phyloP scores from a whole-genome alignment of 2,329 filamentous ascomycete genomes.

The Penicillium sp. region DNA sequence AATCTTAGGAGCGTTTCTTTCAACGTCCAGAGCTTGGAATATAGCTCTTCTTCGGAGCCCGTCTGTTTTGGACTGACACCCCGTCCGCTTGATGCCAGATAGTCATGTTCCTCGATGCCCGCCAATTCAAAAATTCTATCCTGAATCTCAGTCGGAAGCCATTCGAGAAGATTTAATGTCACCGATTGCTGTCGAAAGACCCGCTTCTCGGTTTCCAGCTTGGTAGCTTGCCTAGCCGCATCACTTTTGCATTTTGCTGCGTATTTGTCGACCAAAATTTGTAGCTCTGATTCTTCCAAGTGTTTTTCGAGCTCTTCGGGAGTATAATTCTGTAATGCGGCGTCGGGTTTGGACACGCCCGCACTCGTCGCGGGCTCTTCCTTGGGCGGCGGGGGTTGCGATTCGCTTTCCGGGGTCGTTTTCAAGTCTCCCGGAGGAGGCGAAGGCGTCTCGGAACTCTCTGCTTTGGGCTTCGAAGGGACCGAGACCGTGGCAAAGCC shows the following conservation, averaged over 20 bases:
- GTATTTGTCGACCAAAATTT: constrained; percentile 79
- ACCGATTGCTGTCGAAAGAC: constrained; percentile 74
- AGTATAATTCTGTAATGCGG: constrained; percentile 53
- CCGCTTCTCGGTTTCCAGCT: constrained; percentile 78
- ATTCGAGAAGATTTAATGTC: constrained; percentile 64
- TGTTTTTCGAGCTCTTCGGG: constrained; percentile 87
- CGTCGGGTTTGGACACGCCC: constrained; percentile 15
- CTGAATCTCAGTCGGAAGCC: constrained; percentile 74
- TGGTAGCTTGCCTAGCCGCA: constrained; percentile 65
- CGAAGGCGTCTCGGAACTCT: constrained; percentile 30
- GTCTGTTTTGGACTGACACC: constrained; percentile 33
- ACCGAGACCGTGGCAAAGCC: constrained; percentile 92
- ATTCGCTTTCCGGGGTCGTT: constrained; percentile 30
- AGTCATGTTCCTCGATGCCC: constrained; percentile 38
- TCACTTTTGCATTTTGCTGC: constrained; percentile 73
- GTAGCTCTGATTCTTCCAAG: constrained; percentile 83
- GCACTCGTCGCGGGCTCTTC: constrained; percentile 13
- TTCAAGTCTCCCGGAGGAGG: constrained; percentile 27
- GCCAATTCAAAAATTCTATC: constrained; percentile 66
- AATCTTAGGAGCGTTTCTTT: constrained; percentile 64
- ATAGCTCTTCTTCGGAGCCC: constrained; percentile 67
- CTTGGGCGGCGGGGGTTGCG: constrained; percentile 19
- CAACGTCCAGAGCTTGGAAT: constrained; percentile 76
- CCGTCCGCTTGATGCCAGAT: constrained; percentile 27
- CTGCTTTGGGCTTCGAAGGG: constrained; percentile 67